phyloP scores from a whole-genome alignment of 768 basidiomycete genomes.

The Pleurotus salmoneostramineus region DNA sequence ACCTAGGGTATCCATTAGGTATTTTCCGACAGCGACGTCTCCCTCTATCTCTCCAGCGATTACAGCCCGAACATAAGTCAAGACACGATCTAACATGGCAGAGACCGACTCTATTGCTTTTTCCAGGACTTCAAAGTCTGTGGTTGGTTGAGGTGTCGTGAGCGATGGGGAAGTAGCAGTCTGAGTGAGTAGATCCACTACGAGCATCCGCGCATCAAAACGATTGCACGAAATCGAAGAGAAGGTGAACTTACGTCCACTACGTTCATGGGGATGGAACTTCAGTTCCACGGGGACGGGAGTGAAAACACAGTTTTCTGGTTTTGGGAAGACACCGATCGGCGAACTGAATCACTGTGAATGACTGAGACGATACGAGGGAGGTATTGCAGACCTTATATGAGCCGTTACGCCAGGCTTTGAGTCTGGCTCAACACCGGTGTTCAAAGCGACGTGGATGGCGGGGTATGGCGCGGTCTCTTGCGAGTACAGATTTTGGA shows the following conservation, averaged over 20 bases:
- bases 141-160: slow-evolving; percentile 47
- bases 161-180: slow-evolving; percentile 41
- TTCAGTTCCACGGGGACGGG: slow-evolving; percentile 87
- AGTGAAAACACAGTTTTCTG: slow-evolving; percentile 93
- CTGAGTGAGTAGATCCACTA: slow-evolving; percentile 75
- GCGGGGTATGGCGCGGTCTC: slow-evolving; percentile 88
- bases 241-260: slow-evolving; percentile 61
- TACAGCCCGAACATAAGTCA: slow-evolving; percentile 80
- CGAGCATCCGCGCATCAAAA: slow-evolving; percentile 4
- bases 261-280: slow-evolving; percentile 80
- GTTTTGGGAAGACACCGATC: slow-evolving; percentile 83
- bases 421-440: slow-evolving; percentile 61
- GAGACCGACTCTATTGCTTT: slow-evolving; percentile 67
- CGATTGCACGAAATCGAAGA: slow-evolving; percentile 1
- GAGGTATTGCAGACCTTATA: slow-evolving; percentile 55
- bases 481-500: slow-evolving; percentile 96
- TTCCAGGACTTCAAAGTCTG: slow-evolving; percentile 76
- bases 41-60: slow-evolving; percentile 74
- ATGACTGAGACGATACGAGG: neutral
- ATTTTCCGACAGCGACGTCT: slow-evolving; percentile 84
- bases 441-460: slow-evolving; percentile 88
- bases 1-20: slow-evolving; percentile 83
- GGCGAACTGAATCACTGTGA: slow-evolving; percentile 57
- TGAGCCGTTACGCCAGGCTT: slow-evolving; percentile 82
- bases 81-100: slow-evolving; percentile 79